A percentile compares a stretch with the other conserved stretches of the same genome.
These are phyloP conservation scores for Piromyces finnis DNA, from an alignment of 192 early-diverging fungal genomes.

Conservation along the genomic window DNA sequence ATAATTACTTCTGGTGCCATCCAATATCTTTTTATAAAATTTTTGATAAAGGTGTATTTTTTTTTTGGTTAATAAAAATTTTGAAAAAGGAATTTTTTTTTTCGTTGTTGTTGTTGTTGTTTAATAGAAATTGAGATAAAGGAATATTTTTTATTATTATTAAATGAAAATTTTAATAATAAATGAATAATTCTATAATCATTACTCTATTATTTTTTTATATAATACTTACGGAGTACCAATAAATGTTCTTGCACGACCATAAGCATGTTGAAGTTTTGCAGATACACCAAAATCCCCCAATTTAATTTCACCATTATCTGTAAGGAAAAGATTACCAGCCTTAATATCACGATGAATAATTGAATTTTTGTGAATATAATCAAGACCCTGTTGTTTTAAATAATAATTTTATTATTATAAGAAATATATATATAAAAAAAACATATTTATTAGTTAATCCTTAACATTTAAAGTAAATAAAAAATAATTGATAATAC, in stretches of 20 bases:
- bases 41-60: too few species aligned
- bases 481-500: too few species aligned
- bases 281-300: constrained; percentile 50
- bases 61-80: too few species aligned
- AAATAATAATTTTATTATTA: not conserved
- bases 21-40: constrained; percentile 10
- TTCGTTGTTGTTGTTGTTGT: too few species aligned
- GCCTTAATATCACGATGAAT: constrained; percentile 51
- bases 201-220: not conserved
- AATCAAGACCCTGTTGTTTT: constrained; percentile 35
- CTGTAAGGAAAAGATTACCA: constrained; percentile 35
- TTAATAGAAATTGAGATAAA: too few species aligned
- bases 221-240: constrained; percentile 29
- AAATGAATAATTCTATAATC: too few species aligned
- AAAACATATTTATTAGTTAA: too few species aligned
- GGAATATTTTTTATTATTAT: too few species aligned
- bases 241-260: constrained; percentile 34
- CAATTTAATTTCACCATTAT: constrained; percentile 29
- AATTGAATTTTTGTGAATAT: constrained; percentile 30
- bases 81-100: too few species aligned
- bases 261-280: constrained; percentile 15
- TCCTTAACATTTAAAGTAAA: too few species aligned
- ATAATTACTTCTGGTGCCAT: constrained; percentile 48
- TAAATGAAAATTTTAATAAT: too few species aligned
- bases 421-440: not conserved